Evolutionary conservation across 768 basidiomycete species (phyloP).

Genomic region (Boletus rubroflammeus): DNA sequence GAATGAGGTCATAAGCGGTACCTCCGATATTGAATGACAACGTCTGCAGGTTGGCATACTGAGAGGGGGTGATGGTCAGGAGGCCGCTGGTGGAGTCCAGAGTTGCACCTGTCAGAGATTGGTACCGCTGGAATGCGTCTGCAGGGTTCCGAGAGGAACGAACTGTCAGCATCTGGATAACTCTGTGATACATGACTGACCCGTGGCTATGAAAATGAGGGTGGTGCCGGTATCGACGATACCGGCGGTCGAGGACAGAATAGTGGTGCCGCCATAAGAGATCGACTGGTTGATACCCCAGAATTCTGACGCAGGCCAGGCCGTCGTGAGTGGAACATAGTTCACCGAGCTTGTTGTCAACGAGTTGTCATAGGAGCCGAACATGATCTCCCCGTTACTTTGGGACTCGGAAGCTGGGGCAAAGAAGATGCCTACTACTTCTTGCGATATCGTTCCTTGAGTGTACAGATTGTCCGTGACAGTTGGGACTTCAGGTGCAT

Average conservation of each 20-base stretch:
- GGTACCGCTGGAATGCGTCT: conserved; percentile 26
- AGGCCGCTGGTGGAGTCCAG: conserved; percentile 28
- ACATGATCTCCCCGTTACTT: conserved; percentile 23
- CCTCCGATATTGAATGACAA: conserved; percentile 26
- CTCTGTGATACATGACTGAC: conserved; percentile 1
- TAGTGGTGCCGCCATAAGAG: conserved; percentile 20
- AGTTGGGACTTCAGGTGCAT: conserved; percentile 25
- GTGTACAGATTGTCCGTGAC: conserved; percentile 35
- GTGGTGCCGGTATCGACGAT: conserved; percentile 36
- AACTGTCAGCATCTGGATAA: background rate
- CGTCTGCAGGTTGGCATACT: conserved; percentile 23
- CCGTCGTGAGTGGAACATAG: conserved; percentile 27
- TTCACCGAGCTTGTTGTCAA: conserved; percentile 19
- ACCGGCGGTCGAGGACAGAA: conserved; percentile 28
- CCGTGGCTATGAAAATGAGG: conserved; percentile 25
- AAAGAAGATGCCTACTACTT: conserved; percentile 35
- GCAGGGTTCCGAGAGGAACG: background rate
- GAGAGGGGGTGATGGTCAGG: conserved; percentile 21
- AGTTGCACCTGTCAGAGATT: conserved; percentile 21
- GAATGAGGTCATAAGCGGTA: conserved; percentile 7
- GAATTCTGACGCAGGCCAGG: conserved; percentile 20
- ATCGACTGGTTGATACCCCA: conserved; percentile 36
- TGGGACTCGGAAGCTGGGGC: conserved; percentile 20
- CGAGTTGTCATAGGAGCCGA: conserved; percentile 24
- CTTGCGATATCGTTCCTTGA: conserved; percentile 25